phyloP scores from a whole-genome alignment of 2,329 filamentous ascomycete species.

The Leptographium lundbergii region DNA sequence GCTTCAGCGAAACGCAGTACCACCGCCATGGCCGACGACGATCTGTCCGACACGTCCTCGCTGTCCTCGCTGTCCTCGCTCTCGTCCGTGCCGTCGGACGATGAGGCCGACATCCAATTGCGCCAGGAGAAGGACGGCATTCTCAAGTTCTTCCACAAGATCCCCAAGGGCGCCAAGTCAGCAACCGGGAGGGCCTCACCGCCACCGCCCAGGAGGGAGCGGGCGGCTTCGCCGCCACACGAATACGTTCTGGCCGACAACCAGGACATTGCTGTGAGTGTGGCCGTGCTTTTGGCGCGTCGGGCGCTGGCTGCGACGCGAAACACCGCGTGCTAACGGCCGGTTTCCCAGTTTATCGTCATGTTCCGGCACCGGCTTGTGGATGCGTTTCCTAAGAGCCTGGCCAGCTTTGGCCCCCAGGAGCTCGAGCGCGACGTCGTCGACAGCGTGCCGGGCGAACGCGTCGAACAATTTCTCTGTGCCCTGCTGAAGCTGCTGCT shows the following conservation, averaged over 20 bases:
- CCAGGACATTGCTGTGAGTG: conserved; percentile 78
- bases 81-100: conserved; percentile 39
- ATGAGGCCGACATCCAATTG: conserved; percentile 37
- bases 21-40: conserved; percentile 43
- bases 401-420: conserved; percentile 84
- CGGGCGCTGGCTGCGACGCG: conserved; percentile 29
- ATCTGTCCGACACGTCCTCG: conserved; percentile 51
- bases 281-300: conserved; percentile 14
- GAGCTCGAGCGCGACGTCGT: conserved; percentile 83
- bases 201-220: conserved; percentile 57
- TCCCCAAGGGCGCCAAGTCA: conserved; percentile 20
- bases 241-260: conserved; percentile 86
- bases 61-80: conserved; percentile 42
- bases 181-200: background rate
- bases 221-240: conserved; percentile 71
- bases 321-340: conserved; percentile 31
- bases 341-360: conserved; percentile 65
- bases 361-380: conserved; percentile 94
- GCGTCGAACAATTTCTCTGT: conserved; percentile 80
- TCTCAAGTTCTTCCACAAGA: conserved; percentile 54
- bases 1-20: background rate
- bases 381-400: conserved; percentile 76
- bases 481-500: conserved; percentile 76
- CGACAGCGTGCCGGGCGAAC: conserved; percentile 65
- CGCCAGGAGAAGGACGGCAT: conserved; percentile 44